Evolutionary conservation across 176 grass and related monocot genomes (phyloP).

Genomic region (Paspalum notatum): DNA sequence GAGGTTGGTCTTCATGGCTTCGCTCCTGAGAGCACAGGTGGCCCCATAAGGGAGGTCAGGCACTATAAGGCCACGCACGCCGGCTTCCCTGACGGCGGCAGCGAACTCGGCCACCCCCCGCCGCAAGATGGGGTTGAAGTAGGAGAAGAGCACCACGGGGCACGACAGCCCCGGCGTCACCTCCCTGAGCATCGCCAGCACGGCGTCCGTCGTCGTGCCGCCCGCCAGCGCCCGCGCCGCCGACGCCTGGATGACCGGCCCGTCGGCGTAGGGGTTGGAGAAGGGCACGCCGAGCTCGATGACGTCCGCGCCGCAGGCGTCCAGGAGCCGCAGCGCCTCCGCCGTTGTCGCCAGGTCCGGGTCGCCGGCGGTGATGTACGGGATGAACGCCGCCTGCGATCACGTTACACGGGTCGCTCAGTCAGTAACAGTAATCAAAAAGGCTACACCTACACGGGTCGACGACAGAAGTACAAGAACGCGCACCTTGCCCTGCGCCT

Average conservation of each 20-base stretch:
- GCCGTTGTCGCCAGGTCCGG: slow-evolving; percentile 74
- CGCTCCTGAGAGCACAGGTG: slow-evolving; percentile 46
- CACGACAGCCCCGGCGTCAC: slow-evolving; percentile 80
- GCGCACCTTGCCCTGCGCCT: slow-evolving; percentile 41
- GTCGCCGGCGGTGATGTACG: slow-evolving; percentile 90
- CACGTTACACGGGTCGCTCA: too few species aligned
- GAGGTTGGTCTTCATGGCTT: slow-evolving; percentile 66
- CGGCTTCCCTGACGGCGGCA: slow-evolving; percentile 51
- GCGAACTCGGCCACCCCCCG: slow-evolving; percentile 55
- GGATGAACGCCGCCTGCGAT: slow-evolving; percentile 58
- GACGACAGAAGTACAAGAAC: neutral
- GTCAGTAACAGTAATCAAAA: neutral
- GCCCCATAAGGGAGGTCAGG: slow-evolving; percentile 64
- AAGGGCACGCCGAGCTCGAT: slow-evolving; percentile 69
- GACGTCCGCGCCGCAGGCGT: slow-evolving; percentile 68
- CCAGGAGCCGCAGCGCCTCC: slow-evolving; percentile 66
- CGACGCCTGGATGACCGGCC: slow-evolving; percentile 70
- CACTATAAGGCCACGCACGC: slow-evolving; percentile 64
- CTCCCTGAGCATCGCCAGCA: slow-evolving; percentile 83
- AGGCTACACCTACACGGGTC: too few species aligned
- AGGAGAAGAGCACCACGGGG: slow-evolving; percentile 82
- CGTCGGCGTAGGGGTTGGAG: slow-evolving; percentile 69
- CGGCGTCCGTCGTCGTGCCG: slow-evolving; percentile 49
- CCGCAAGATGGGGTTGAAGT: slow-evolving; percentile 65
- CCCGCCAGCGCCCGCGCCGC: slow-evolving; percentile 52